phyloP scores from a whole-genome alignment of 2,329 filamentous ascomycete genomes.

The Talaromyces sp. region DNA sequence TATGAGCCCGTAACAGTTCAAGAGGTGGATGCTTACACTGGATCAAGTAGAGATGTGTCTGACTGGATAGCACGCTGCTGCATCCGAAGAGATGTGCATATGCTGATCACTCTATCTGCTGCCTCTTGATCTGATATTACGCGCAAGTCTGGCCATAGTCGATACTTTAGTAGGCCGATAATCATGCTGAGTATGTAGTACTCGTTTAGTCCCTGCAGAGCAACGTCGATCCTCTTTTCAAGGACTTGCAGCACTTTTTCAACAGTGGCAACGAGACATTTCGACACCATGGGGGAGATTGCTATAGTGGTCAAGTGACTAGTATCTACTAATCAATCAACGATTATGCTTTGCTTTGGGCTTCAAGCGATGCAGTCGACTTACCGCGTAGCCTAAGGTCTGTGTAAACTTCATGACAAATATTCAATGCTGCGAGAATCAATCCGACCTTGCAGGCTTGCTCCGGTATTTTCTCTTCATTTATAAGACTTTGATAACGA shows the following conservation, averaged over 20 bases:
- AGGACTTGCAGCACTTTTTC: constrained; percentile 1
- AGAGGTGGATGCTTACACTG: background rate
- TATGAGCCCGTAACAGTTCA: background rate
- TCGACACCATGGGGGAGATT: background rate
- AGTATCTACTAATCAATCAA: background rate
- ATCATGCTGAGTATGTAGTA: constrained; percentile 13
- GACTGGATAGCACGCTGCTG: background rate
- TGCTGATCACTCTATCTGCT: constrained; percentile 5
- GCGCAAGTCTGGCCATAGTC: background rate
- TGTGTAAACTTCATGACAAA: constrained; percentile 8
- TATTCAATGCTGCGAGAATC: constrained; percentile 4
- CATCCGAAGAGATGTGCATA: background rate
- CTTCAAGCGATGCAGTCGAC: background rate
- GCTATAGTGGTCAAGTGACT: constrained; percentile 1
- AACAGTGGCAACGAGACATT: background rate
- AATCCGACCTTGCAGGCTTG: constrained; percentile 4
- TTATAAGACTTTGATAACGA: constrained; percentile 4
- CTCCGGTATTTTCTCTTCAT: constrained; percentile 9
- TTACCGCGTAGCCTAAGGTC: background rate
- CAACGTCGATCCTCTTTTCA: background rate
- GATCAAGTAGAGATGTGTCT: background rate
- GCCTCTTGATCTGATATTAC: constrained; percentile 8
- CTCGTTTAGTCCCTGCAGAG: constrained; percentile 1
- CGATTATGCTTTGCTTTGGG: background rate
- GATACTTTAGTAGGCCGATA: constrained; percentile 5